Conservation (phyloP, 2,329 filamentous ascomycete genomes). For the Xylaria arbuscula region DNA sequence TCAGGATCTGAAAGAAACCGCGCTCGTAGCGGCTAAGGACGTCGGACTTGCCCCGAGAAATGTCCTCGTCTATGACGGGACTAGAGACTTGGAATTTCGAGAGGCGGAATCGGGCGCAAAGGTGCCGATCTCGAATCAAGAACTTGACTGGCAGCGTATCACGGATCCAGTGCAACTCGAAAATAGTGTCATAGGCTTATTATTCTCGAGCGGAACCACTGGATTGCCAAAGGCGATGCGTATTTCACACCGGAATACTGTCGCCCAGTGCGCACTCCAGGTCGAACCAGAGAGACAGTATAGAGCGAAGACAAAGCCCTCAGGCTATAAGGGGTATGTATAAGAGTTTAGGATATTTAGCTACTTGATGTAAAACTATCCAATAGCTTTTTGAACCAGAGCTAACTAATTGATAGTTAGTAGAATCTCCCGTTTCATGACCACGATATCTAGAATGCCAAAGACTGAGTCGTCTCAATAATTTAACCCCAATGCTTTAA, state of each 20-base stretch:
- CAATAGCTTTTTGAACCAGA: slow-evolving; percentile 43
- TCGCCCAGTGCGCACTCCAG: slow-evolving; percentile 52
- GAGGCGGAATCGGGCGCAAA: slow-evolving; percentile 48
- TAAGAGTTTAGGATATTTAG: background rate
- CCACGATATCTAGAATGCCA: background rate
- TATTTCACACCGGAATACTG: slow-evolving; percentile 59
- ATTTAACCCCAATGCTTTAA: background rate
- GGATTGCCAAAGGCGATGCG: slow-evolving; percentile 61
- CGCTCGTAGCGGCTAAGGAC: slow-evolving; percentile 61
- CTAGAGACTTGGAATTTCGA: slow-evolving; percentile 43
- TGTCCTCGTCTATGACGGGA: slow-evolving; percentile 63
- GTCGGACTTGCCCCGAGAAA: slow-evolving; percentile 57
- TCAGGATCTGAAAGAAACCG: slow-evolving; percentile 59
- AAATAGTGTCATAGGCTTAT: slow-evolving; percentile 55
- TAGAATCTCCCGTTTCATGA: background rate
- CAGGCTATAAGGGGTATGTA: slow-evolving; percentile 43
- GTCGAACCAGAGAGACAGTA: slow-evolving; percentile 47
- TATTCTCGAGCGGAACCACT: slow-evolving; percentile 63
- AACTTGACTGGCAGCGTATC: slow-evolving; percentile 64
- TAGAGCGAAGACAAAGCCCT: slow-evolving; percentile 44
- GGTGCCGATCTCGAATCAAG: slow-evolving; percentile 51
- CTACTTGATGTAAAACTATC: background rate
- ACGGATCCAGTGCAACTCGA: slow-evolving; percentile 60
- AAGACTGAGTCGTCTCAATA: too few species aligned
- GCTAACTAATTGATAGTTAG: slow-evolving; percentile 40